Evolutionary conservation across 2,329 filamentous ascomycete species (phyloP), one percentile per base, ranked within the genome.

Genomic region (Beauveria pseudobassiana): DNA sequence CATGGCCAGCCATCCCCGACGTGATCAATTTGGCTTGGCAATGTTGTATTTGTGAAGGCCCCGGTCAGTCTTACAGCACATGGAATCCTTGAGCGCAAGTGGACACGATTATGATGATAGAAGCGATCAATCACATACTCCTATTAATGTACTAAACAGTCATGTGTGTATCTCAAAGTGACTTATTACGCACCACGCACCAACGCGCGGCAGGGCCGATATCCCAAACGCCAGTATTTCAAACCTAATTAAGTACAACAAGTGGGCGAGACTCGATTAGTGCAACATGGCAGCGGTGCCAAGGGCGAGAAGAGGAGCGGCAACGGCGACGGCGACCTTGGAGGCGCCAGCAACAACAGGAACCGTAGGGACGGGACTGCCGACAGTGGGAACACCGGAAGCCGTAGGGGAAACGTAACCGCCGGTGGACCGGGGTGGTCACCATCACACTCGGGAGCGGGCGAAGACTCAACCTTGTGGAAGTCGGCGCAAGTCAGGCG

Each of bases 401-500:
- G 48, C 24, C 8, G 64, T 65, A 30, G 57, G 64, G 40, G 34
- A n/a, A 28, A 14, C 22, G n/a, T 48, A 40, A 20, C 38, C 40
- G 30, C 49, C 40, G 16, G 65, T 64, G 58, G 60, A 52, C 14
- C 38, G 46, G 20, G 38, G 3, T 53, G 46, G 42, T 40, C 53
- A 30, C 34, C 24, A 45, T 55, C 34, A 63, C 65, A 43, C 63
- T 67, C 51, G 24, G 51, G 30, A 14, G 30, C 53, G 6, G 34
- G 12, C 42, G 12, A 20, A n/a, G 20, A 34, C 14, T 63, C 62
- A 43, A 66, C 55, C 62, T 67, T 65, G 59, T 64, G 72, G 69
- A 88, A 87, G 77, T 86, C 87, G 72, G 84, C 86, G 69, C 86
- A 89, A 9, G 80, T 81, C 67, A 88, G 81, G 64, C 86, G 81